Conservation (phyloP, 2,329 filamentous ascomycete species). For the Coniochaeta sp. region DNA sequence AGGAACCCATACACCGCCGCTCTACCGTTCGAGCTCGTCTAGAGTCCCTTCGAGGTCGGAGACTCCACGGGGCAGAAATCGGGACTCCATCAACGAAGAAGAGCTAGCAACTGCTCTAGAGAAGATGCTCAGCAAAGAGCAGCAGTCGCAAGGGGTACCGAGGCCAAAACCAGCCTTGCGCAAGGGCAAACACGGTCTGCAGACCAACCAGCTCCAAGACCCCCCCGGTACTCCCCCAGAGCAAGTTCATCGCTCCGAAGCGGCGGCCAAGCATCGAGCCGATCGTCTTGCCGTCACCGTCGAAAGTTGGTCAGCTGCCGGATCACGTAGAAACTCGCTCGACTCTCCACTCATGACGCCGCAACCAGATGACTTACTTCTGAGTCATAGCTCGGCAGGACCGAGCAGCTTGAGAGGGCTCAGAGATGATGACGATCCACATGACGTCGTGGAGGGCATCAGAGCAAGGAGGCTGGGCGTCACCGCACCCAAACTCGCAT, state of each 20-base stretch:
- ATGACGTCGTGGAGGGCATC: background rate
- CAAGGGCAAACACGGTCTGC: background rate
- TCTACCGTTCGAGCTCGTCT: background rate
- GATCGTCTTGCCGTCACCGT: slow-evolving; percentile 25
- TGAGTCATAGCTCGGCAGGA: slow-evolving; percentile 1
- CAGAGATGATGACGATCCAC: background rate
- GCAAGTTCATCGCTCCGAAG: slow-evolving; percentile 17
- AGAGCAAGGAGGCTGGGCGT: background rate
- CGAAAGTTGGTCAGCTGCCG: slow-evolving; percentile 19
- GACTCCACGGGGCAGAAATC: background rate
- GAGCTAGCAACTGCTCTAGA: background rate
- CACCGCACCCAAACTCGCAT: background rate
- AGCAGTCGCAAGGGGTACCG: background rate
- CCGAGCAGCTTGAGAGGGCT: background rate
- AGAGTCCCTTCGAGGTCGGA: background rate
- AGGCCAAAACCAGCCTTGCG: background rate
- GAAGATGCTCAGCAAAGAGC: background rate
- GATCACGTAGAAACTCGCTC: slow-evolving; percentile 17
- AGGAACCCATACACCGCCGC: background rate
- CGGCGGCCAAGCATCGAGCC: slow-evolving; percentile 24
- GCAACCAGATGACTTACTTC: slow-evolving; percentile 6
- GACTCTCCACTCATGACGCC: slow-evolving; percentile 11
- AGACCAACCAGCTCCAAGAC: background rate
- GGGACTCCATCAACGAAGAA: background rate
- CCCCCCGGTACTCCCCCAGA: background rate